Percentiles rank a stretch among this genome's conserved stretches.
Evolutionary conservation across 371 early-diverging fungal species (phyloP).

Genomic region (Syncephalastrum contaminatum): DNA sequence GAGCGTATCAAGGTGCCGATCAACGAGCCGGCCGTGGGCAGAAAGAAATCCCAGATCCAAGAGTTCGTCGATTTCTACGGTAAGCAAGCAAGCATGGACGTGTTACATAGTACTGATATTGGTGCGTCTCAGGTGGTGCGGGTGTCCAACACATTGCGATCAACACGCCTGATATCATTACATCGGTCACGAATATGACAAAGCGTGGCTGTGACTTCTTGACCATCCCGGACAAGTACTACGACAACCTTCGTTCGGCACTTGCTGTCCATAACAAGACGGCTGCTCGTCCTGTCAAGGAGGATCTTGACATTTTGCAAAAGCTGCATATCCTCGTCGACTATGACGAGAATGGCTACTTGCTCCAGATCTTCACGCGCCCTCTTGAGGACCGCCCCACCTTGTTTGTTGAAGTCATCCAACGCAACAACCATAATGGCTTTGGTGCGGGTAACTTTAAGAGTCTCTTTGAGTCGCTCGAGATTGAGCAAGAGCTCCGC

Average conservation of each 20-base stretch:
- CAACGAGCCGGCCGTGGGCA: conserved; percentile 96
- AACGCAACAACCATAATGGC: conserved; percentile 92
- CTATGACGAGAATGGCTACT: conserved; percentile 95
- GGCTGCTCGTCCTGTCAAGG: conserved; percentile 69
- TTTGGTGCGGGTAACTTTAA: conserved; percentile 99
- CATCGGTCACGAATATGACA: conserved; percentile 76
- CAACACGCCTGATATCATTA: conserved; percentile 84
- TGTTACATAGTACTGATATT: no score
- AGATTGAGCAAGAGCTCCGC: conserved; percentile 89
- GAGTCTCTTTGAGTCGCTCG: conserved; percentile 93
- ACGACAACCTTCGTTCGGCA: conserved; percentile 77
- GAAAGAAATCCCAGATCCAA: conserved; percentile 94
- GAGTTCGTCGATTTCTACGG: conserved; percentile 97
- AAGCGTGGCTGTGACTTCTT: conserved; percentile 92
- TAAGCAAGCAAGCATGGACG: conserved; percentile 10
- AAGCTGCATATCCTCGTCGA: conserved; percentile 90
- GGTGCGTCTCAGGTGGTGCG: conserved; percentile 56
- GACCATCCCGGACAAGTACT: conserved; percentile 85
- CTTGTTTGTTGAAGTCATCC: conserved; percentile 95
- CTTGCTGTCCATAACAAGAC: conserved; percentile 58
- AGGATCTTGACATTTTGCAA: conserved; percentile 81
- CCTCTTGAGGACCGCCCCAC: conserved; percentile 97
- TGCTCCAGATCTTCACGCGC: conserved; percentile 92
- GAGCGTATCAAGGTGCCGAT: conserved; percentile 96
- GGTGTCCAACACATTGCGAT: conserved; percentile 98